phyloP scores from a whole-genome alignment of 306 rosid genomes.

The Hippophae gyantsensis region DNA sequence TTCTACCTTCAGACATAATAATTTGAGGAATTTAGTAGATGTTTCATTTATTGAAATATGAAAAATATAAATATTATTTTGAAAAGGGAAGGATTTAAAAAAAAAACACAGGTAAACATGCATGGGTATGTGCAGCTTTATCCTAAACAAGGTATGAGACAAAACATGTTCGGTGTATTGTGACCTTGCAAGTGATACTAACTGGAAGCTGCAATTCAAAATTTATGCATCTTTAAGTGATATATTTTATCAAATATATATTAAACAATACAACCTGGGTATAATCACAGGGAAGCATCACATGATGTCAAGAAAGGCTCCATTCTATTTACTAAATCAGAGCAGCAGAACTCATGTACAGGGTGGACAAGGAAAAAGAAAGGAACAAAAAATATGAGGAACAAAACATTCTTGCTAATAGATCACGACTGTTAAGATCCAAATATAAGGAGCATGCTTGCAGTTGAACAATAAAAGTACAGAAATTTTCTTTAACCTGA shows the following conservation, averaged over 20 bases:
- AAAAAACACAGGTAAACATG: too few relatives aligned
- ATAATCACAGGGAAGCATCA: constrained; percentile 28
- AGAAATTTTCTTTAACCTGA: constrained; percentile 9
- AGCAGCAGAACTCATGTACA: constrained; percentile 33
- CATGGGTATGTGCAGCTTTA: too few relatives aligned
- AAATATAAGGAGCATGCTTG: constrained; percentile 32
- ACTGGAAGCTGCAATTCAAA: neutral
- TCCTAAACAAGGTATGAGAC: too few relatives aligned
- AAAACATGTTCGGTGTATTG: too few relatives aligned
- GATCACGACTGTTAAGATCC: too few relatives aligned
- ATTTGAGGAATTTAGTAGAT: too few relatives aligned
- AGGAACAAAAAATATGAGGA: constrained; percentile 17
- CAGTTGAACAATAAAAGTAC: constrained; percentile 23
- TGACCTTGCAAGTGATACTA: too few relatives aligned
- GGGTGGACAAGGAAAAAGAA: constrained; percentile 23
- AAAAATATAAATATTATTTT: too few relatives aligned
- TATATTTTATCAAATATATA: neutral
- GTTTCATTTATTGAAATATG: too few relatives aligned
- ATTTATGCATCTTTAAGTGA: neutral
- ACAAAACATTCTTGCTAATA: neutral
- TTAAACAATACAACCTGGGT: neutral
- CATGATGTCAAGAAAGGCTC: constrained; percentile 33
- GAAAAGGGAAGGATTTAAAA: too few relatives aligned
- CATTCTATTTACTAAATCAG: constrained; percentile 18
- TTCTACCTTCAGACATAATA: too few relatives aligned